Evolutionary conservation across 129 eudicot species (phyloP).

Genomic region (Saussurea involucrata): DNA sequence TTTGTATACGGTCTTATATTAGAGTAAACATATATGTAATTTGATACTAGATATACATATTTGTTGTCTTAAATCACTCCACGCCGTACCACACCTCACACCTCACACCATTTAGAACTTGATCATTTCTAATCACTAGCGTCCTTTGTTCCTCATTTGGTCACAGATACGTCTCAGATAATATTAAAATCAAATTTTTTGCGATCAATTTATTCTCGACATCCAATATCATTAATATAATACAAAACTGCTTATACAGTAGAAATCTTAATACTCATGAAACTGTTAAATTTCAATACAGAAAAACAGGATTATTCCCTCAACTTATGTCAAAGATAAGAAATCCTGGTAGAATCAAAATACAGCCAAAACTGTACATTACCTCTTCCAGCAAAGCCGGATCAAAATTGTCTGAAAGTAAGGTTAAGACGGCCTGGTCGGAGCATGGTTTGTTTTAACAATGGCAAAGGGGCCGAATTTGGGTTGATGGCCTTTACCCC

Average conservation of each 20-base stretch:
- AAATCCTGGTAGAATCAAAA: no score
- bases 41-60: no score
- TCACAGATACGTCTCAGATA: neutral
- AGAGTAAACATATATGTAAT: no score
- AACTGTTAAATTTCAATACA: neutral
- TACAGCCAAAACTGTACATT: neutral
- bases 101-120: no score
- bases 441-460: conserved; percentile 23
- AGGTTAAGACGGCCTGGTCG: conserved; percentile 49
- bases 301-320: neutral
- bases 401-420: conserved; percentile 46
- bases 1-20: no score
- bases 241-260: neutral
- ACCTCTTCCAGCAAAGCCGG: neutral
- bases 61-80: no score
- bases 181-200: no score
- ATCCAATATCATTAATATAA: neutral
- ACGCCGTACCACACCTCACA: no score
- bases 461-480: conserved; percentile 27
- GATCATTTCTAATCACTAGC: neutral
- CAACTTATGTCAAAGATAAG: no score
- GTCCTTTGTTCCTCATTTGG: neutral
- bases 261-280: neutral
- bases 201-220: neutral
- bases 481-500: conserved; percentile 38